Conservation (phyloP, 1,284 basidiomycete species). For the Fereydounia khargensis region DNA sequence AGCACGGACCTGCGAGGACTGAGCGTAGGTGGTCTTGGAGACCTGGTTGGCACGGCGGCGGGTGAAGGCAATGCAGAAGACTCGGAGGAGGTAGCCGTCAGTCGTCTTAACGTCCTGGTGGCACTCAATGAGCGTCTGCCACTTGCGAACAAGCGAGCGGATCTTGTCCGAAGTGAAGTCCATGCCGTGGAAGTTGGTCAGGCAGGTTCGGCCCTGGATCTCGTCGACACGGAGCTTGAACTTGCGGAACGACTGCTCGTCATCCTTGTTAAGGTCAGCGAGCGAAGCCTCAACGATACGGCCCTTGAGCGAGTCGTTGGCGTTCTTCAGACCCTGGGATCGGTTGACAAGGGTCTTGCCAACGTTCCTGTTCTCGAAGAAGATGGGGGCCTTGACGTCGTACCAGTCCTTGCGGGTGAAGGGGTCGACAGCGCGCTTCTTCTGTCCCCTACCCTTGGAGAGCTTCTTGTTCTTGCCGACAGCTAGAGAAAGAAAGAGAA, state of each 20-base stretch:
- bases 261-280: slow-evolving; percentile 98
- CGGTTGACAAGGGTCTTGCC: slow-evolving; percentile 99
- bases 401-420: slow-evolving; percentile 99
- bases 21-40: slow-evolving; percentile 98
- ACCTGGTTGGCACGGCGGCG: slow-evolving; percentile 95
- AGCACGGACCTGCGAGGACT: slow-evolving; percentile 90
- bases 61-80: slow-evolving; percentile 99
- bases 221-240: slow-evolving; percentile 98
- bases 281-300: slow-evolving; percentile 95
- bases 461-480: slow-evolving; percentile 89
- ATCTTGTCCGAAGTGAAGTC: slow-evolving; percentile 99
- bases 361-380: slow-evolving; percentile 94
- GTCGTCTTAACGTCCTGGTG: slow-evolving; percentile 99
- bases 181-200: slow-evolving; percentile 99
- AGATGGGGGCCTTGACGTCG: slow-evolving; percentile 97
- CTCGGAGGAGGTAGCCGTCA: slow-evolving; percentile 97
- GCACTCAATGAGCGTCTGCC: slow-evolving; percentile 98
- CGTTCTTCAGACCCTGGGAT: slow-evolving; percentile 97
- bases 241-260: slow-evolving; percentile 99
- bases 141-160: slow-evolving; percentile 98
- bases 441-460: slow-evolving; percentile 99
- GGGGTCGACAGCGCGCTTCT: slow-evolving; percentile 97
- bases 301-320: slow-evolving; percentile 97
- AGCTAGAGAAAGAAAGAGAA: slow-evolving; percentile 28
- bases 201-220: slow-evolving; percentile 97